Percentiles rank a stretch among this genome's conserved stretches.
phyloP scores from a whole-genome alignment of 2,329 filamentous ascomycete genomes.

The Penicillium sumatraense region DNA sequence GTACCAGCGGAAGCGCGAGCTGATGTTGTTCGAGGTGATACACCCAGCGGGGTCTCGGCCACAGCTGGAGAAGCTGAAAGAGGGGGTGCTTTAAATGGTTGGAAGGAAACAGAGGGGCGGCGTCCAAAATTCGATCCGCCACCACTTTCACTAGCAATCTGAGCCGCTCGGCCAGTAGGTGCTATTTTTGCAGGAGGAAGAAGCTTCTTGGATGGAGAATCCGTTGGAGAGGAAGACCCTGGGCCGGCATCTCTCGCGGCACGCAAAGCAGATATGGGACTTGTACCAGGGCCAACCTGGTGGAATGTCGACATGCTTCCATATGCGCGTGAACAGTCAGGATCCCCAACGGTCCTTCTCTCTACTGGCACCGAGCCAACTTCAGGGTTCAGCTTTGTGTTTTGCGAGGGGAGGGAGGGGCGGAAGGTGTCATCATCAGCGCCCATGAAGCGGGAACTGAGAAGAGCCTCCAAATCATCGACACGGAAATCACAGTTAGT shows the following conservation, averaged over 20 bases:
- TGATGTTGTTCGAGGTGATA: constrained; percentile 57
- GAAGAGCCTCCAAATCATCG: constrained; percentile 84
- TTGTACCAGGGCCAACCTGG: constrained; percentile 78
- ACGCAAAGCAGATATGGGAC: constrained; percentile 81
- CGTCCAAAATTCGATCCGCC: constrained; percentile 59
- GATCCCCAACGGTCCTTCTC: constrained; percentile 55
- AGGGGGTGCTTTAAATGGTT: constrained; percentile 94
- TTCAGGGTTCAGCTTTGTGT: constrained; percentile 50
- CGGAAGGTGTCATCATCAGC: constrained; percentile 86
- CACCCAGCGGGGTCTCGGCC: constrained; percentile 52
- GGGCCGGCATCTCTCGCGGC: constrained; percentile 63
- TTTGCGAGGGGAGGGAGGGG: constrained; percentile 70
- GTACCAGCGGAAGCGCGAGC: constrained; percentile 44
- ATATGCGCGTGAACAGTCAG: constrained; percentile 77
- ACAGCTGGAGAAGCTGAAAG: constrained; percentile 84
- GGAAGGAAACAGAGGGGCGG: constrained; percentile 84
- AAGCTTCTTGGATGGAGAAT: constrained; percentile 56
- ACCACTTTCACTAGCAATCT: constrained; percentile 51
- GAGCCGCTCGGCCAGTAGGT: constrained; percentile 36
- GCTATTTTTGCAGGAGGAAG: constrained; percentile 43
- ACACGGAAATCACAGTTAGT: constrained; percentile 89
- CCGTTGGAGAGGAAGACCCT: constrained; percentile 55
- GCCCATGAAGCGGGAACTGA: constrained; percentile 93
- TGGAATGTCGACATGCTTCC: constrained; percentile 90
- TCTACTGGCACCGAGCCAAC: constrained; percentile 75